Conservation (phyloP, 1,284 basidiomycete species). For the Apiotrichum domesticum region DNA sequence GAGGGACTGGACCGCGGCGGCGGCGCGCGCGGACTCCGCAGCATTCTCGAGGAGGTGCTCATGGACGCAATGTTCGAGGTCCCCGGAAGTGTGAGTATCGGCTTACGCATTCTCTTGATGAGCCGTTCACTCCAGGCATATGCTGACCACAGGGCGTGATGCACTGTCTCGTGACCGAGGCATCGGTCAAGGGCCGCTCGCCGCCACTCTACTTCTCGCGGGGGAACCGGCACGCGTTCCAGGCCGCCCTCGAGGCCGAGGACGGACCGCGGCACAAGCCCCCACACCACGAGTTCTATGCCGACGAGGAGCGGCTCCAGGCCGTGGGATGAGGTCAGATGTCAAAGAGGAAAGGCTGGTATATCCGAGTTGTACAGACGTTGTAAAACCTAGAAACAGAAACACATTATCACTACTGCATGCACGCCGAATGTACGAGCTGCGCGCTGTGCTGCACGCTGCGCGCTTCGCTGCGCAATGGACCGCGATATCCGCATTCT, state of each 20-base stretch:
- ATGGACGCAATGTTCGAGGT: slow-evolving; percentile 83
- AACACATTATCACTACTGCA: too few relatives aligned
- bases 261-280: slow-evolving; percentile 35
- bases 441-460: too few relatives aligned
- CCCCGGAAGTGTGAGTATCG: slow-evolving; percentile 57
- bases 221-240: slow-evolving; percentile 55
- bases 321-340: slow-evolving; percentile 7
- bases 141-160: slow-evolving; percentile 51
- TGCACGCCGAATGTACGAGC: too few relatives aligned
- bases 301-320: slow-evolving; percentile 11
- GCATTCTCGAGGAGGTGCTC: slow-evolving; percentile 82
- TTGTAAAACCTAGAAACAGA: too few relatives aligned
- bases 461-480: too few relatives aligned
- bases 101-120: too few relatives aligned
- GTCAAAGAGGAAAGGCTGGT: too few relatives aligned
- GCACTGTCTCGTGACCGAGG: slow-evolving; percentile 58
- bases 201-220: slow-evolving; percentile 59
- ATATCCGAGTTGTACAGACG: too few relatives aligned
- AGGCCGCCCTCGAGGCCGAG: slow-evolving; percentile 55
- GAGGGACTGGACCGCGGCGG: slow-evolving; percentile 73
- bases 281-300: slow-evolving; percentile 3
- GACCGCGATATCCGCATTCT: too few relatives aligned
- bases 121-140: too few relatives aligned
- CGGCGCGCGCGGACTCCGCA: slow-evolving; percentile 79
- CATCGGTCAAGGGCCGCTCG: slow-evolving; percentile 52